Evolutionary conservation across 2,329 filamentous ascomycete genomes (phyloP).

Genomic region (Canariomyces notabilis): DNA sequence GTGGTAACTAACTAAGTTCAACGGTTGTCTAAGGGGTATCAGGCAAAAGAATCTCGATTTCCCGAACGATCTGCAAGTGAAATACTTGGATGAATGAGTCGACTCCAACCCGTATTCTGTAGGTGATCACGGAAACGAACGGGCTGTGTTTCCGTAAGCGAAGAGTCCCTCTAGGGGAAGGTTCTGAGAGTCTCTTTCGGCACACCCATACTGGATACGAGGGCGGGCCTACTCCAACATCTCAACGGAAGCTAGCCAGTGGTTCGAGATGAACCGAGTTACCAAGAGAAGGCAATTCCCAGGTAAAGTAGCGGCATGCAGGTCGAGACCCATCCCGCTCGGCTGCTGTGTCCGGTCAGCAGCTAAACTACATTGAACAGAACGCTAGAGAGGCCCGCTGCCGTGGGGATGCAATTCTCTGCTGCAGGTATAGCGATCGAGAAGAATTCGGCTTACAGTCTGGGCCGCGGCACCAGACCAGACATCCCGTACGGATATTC

Average conservation of each 20-base stretch:
- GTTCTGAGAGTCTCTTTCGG: no score
- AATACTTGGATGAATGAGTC: no score
- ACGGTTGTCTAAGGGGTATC: no score
- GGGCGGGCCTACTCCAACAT: background rate
- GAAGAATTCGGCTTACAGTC: background rate
- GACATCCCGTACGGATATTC: background rate
- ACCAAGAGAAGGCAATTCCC: background rate
- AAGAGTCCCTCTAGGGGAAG: no score
- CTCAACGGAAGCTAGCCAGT: background rate
- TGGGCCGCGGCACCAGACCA: background rate
- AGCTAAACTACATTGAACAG: no score
- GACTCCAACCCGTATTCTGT: no score
- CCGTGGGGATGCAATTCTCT: background rate
- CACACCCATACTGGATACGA: background rate
- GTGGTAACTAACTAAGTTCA: no score
- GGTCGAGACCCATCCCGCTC: background rate
- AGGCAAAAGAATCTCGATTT: no score
- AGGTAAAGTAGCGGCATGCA: slow-evolving; percentile 3
- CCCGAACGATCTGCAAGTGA: no score
- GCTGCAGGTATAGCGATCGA: background rate
- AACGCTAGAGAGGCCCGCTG: background rate
- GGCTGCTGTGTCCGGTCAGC: slow-evolving; percentile 7
- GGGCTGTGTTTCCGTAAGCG: no score
- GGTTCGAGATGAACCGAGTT: slow-evolving; percentile 6
- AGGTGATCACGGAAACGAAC: no score